These are phyloP conservation scores for Plenodomus biglobosus DNA, from an alignment of 2,329 filamentous ascomycete species.

Conservation along the genomic window DNA sequence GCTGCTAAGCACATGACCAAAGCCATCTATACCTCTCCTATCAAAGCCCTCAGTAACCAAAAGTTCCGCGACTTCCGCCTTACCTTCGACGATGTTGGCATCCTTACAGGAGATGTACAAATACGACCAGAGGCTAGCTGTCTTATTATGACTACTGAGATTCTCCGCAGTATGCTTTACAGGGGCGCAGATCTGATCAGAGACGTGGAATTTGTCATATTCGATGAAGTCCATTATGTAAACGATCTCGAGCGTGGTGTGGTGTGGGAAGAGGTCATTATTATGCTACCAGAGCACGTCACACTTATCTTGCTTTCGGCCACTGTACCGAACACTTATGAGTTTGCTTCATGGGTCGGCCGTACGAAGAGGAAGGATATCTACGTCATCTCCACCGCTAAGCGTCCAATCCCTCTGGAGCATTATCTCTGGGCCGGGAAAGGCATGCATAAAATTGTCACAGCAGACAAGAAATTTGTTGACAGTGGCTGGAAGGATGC, in stretches of 20 bases:
- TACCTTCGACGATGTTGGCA: slow-evolving; percentile 92
- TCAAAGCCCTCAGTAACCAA: slow-evolving; percentile 97
- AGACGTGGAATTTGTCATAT: slow-evolving; percentile 98
- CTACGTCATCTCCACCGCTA: slow-evolving; percentile 96
- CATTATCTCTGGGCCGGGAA: slow-evolving; percentile 97
- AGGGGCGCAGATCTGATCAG: slow-evolving; percentile 92
- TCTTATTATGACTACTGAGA: slow-evolving; percentile 99
- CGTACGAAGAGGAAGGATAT: slow-evolving; percentile 98
- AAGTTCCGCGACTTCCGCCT: slow-evolving; percentile 95
- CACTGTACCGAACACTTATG: slow-evolving; percentile 94
- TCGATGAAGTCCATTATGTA: slow-evolving; percentile 98
- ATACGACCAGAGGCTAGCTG: slow-evolving; percentile 97
- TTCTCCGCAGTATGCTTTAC: slow-evolving; percentile 96
- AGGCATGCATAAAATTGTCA: slow-evolving; percentile 90
- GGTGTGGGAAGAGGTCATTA: slow-evolving; percentile 99
- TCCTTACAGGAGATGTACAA: slow-evolving; percentile 95
- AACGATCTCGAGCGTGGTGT: slow-evolving; percentile 95
- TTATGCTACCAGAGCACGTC: slow-evolving; percentile 97
- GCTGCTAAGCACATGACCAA: slow-evolving; percentile 99
- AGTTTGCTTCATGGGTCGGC: slow-evolving; percentile 98
- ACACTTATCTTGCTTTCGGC: slow-evolving; percentile 93
- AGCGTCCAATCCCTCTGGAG: slow-evolving; percentile 90
- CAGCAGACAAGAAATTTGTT: slow-evolving; percentile 85
- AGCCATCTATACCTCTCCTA: slow-evolving; percentile 97
- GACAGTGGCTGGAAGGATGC: slow-evolving; percentile 95